These are phyloP conservation scores for Fusarium penzigii DNA, from an alignment of 2,329 filamentous ascomycete genomes.

Conservation along the genomic window DNA sequence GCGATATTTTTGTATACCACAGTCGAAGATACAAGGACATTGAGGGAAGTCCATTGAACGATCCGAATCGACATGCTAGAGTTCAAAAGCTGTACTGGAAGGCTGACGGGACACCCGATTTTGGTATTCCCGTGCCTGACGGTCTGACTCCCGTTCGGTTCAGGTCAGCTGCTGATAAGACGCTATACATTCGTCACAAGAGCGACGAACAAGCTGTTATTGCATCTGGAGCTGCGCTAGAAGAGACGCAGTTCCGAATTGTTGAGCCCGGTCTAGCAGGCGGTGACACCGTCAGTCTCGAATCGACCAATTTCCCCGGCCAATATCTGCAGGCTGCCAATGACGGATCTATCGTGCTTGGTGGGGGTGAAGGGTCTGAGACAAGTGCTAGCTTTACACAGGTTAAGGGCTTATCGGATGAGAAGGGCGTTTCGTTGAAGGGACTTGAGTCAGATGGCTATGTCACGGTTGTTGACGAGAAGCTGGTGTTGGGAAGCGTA, in stretches of 20 bases:
- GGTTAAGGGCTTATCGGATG: background rate
- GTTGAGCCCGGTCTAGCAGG: background rate
- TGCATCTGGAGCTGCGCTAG: background rate
- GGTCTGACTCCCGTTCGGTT: background rate
- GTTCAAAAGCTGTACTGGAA: slow-evolving; percentile 1
- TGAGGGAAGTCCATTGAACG: background rate
- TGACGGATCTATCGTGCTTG: background rate
- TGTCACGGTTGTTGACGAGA: background rate
- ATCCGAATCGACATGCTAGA: background rate
- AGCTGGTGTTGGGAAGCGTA: background rate
- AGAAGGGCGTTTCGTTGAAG: background rate
- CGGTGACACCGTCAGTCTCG: background rate
- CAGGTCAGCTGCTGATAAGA: background rate
- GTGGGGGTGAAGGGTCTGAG: background rate
- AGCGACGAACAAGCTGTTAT: background rate
- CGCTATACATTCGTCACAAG: background rate
- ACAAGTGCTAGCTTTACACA: background rate
- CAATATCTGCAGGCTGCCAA: background rate
- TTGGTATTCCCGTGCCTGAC: background rate
- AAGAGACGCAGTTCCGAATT: background rate
- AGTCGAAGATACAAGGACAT: background rate
- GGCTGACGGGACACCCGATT: background rate
- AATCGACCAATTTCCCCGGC: background rate
- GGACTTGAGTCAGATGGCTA: background rate
- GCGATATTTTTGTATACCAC: background rate